Base-by-base conservation (phyloP, 2,329 filamentous ascomycete species). In the Trichoderma sp. region DNA sequence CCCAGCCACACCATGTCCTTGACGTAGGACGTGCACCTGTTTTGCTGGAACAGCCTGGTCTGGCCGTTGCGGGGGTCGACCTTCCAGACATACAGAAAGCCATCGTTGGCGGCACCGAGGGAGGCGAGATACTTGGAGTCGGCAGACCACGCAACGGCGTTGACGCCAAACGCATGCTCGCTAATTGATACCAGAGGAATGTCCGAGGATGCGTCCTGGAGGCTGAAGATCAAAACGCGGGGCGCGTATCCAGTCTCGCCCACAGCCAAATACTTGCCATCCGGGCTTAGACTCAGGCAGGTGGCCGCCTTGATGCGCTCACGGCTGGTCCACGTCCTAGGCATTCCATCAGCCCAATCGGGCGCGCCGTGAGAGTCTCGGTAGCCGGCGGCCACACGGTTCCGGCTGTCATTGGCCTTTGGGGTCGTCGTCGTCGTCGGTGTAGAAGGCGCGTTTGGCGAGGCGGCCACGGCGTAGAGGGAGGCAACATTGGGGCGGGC, bases 211-310 rank as follows among this genome's bases (percentile, higher is more conserved):
- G 84, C 84, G 72, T 96, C 93, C 71, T 90, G 86, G 5, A 95
- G 88, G 39, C 88, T 92, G 78, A 97, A 99, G 63, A 99, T 89
- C 65, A 98, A 82, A 24, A 99, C 92, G 61, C 95, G 86, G 6
- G 95, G 95, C 61, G 90, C 91, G 77, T 98, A 97, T 24, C 95
- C 95, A 3, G 93, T 96, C 84, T 99, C 95, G 72, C 95, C 95
- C 3, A 98, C 90, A 9, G 94, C 95, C 60, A 99, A 82, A 74
- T 90, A 96, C 71, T 87, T 90, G 39, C 91, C 93, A 77, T 97
- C 93, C 1, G 88, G 87, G 74, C 93, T 97, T 69, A 99, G 84
- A 24, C 92, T 90, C 28, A 99, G 85, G 73, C 93, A 96, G 5
- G 93, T 97, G 2, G 93, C 92, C 19, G 95, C 91, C 79, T 98